Evolutionary conservation across 805 yeast species (phyloP).

Genomic region (Candida oleophila): DNA sequence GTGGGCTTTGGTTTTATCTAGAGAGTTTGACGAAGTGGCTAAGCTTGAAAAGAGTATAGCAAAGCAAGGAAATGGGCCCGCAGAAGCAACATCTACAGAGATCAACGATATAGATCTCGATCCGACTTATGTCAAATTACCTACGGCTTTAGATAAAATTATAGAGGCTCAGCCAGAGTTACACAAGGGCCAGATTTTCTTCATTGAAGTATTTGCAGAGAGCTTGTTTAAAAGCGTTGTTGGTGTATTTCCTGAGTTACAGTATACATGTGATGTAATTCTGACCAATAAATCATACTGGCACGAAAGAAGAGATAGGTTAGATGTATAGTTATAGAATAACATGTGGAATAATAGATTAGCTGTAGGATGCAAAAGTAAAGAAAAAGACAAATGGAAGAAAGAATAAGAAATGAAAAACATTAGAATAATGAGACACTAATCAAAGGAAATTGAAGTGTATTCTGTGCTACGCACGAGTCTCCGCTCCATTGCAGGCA

Average conservation of each 20-base stretch:
- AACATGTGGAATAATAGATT: neutral
- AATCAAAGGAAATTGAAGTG: too few relatives aligned
- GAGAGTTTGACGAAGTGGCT: slow-evolving; percentile 73
- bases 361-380: too few relatives aligned
- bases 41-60: slow-evolving; percentile 41
- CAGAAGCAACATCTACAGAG: neutral
- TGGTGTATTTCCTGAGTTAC: slow-evolving; percentile 58
- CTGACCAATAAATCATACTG: slow-evolving; percentile 56
- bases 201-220: slow-evolving; percentile 78
- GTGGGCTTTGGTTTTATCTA: slow-evolving; percentile 81
- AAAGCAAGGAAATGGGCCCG: slow-evolving; percentile 3
- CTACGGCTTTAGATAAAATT: slow-evolving; percentile 41
- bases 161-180: slow-evolving; percentile 48
- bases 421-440: too few relatives aligned
- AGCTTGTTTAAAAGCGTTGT: slow-evolving; percentile 69
- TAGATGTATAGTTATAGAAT: neutral
- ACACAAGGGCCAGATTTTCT: slow-evolving; percentile 75
- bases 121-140: slow-evolving; percentile 34
- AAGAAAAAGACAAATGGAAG: too few relatives aligned
- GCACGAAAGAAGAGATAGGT: slow-evolving; percentile 24
- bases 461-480: too few relatives aligned
- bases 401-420: too few relatives aligned
- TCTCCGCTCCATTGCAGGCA: too few relatives aligned
- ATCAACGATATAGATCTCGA: slow-evolving; percentile 3
- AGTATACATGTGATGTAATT: slow-evolving; percentile 55